Evolutionary conservation across 805 yeast species (phyloP).

Genomic region (Vanderwaltozyma polyspora): DNA sequence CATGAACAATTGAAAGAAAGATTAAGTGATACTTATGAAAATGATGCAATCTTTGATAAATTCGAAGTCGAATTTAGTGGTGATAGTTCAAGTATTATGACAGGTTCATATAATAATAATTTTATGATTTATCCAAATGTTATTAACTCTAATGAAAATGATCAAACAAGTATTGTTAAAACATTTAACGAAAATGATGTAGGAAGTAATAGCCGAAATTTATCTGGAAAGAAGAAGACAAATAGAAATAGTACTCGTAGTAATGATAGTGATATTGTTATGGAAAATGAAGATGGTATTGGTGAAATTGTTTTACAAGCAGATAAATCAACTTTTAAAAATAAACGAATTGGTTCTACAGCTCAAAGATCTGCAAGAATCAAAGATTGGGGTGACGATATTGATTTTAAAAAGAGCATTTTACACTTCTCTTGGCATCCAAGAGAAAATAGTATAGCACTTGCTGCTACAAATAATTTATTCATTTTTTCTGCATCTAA

Average conservation of each 20-base stretch:
- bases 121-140: conserved; percentile 94
- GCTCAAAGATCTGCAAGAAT: conserved; percentile 33
- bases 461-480: conserved; percentile 94
- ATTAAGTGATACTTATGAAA: conserved; percentile 94
- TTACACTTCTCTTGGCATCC: conserved; percentile 99
- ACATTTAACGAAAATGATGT: conserved; percentile 5
- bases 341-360: conserved; percentile 27
- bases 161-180: conserved; percentile 7
- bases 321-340: conserved; percentile 92
- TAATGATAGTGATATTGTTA: conserved; percentile 4
- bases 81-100: conserved; percentile 83
- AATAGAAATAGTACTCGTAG: not conserved
- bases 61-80: conserved; percentile 94
- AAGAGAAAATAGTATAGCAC: conserved; percentile 87
- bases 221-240: not conserved
- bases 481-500: conserved; percentile 65
- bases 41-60: conserved; percentile 96
- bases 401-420: conserved; percentile 90
- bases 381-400: conserved; percentile 52
- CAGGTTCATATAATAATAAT: conserved; percentile 94
- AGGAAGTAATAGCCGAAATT: conserved; percentile 2
- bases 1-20: conserved; percentile 91
- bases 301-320: conserved; percentile 82
- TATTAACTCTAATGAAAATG: conserved; percentile 28
- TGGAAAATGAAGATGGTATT: conserved; percentile 8